These are phyloP conservation scores for Coriaria nepalensis DNA, from an alignment of 306 rosid species.

Conservation along the genomic window DNA sequence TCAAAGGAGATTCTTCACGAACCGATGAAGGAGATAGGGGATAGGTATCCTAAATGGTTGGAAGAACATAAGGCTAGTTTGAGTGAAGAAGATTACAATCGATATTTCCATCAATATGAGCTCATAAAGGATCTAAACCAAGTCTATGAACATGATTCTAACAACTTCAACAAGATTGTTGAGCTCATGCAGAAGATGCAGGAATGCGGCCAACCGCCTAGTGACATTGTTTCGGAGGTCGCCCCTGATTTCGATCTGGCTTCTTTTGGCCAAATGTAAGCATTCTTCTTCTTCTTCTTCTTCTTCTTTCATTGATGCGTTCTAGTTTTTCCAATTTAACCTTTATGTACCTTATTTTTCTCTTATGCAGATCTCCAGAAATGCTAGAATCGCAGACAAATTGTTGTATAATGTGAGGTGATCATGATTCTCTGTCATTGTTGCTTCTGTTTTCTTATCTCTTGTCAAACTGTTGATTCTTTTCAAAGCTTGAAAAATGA, in stretches of 20 bases:
- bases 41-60: constrained; percentile 93
- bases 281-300: constrained; percentile 5
- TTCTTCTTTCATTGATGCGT: not conserved
- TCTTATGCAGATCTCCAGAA: constrained; percentile 69
- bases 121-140: constrained; percentile 61
- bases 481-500: too few species aligned
- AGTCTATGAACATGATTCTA: constrained; percentile 65
- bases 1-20: constrained; percentile 94
- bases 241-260: constrained; percentile 77
- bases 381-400: constrained; percentile 58
- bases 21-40: constrained; percentile 96
- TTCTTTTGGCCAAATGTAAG: constrained; percentile 80
- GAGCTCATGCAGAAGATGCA: constrained; percentile 99
- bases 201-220: constrained; percentile 96
- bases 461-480: too few species aligned
- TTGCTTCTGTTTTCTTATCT: too few species aligned
- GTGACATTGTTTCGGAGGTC: constrained; percentile 69
- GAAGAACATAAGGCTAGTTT: constrained; percentile 65
- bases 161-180: constrained; percentile 61
- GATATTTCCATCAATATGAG: constrained; percentile 43
- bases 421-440: not conserved
- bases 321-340: not conserved
- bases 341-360: too few species aligned
- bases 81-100: constrained; percentile 65
- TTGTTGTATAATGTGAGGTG: constrained; percentile 69